Base-by-base conservation (phyloP, 257 asterid species). In the Solanum rostratum region DNA sequence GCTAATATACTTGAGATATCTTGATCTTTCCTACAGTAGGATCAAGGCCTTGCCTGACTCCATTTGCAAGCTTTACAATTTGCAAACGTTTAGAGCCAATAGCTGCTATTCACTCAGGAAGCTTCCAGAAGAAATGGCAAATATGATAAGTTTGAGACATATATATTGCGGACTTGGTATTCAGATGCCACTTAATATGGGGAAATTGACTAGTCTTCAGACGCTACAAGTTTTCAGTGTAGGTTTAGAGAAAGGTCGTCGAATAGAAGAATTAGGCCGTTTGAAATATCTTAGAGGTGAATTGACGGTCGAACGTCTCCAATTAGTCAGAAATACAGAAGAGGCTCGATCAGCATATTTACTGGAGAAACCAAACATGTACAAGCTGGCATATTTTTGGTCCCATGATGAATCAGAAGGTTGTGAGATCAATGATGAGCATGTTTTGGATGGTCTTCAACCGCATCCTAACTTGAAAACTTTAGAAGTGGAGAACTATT, bases 81-180 rank as follows among this genome's bases (percentile, higher is more conserved):
- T 85, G 80, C 87, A 80, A 54, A 88, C 91, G 3, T 7, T 88
- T 33, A 55, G n/a, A 29, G 49, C 79, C 6, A 6, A 0, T 24
- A 0, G 3, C 3, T 84, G 73, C 29, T 2, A 0, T n/a, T 10
- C 1, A 6, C 80, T 84, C 2, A 10, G 20, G 3, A 14, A 6
- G 55, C 71, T 88, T 46, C 91, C 87, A 2, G 18, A 57, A 6
- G n/a, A 73, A 13, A 46, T 89, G 81, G 27, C 12, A 14, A 6
- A 68, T 65, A 68, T 87, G 70, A 18, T 87, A 24, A 86, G 79
- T 65, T 65, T 89, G 82, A 79, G 90, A 41, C 90, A 89, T 68
- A 79, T 89, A n/a, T 43, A 84, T 62, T 59, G 4, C n/a, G n/a
- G n/a, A n/a, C n/a, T n/a, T n/a, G n/a, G n/a, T n/a, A n/a, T n/a